Conservation (phyloP, 768 basidiomycete species). For the Lactifluus pinguis region DNA sequence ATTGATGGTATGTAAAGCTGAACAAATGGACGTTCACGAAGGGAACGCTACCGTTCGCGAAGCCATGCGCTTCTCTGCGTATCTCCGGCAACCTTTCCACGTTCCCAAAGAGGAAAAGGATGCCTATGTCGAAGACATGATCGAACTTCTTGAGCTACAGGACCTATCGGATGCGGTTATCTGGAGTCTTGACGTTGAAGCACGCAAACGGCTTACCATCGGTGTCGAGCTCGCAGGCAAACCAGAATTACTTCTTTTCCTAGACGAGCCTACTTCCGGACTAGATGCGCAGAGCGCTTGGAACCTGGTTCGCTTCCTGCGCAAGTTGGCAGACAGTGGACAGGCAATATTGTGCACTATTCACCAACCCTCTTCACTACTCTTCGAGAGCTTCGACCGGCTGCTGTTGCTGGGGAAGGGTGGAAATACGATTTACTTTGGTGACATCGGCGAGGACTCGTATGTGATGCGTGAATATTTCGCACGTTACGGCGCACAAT, state of each 20-base stretch:
- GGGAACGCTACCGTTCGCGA: conserved; percentile 77
- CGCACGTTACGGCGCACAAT: conserved; percentile 59
- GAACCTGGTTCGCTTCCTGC: conserved; percentile 76
- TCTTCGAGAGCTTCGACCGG: conserved; percentile 84
- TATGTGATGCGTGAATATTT: conserved; percentile 68
- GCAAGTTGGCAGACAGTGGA: conserved; percentile 77
- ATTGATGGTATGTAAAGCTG: conserved; percentile 28
- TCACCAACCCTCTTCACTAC: conserved; percentile 77
- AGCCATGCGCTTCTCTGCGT: conserved; percentile 79
- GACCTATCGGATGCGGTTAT: conserved; percentile 80
- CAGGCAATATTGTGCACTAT: conserved; percentile 89
- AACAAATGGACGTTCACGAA: conserved; percentile 81
- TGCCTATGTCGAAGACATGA: conserved; percentile 73
- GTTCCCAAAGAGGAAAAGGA: conserved; percentile 70
- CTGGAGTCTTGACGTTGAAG: conserved; percentile 57
- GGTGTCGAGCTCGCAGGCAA: conserved; percentile 89
- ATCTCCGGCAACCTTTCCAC: conserved; percentile 66
- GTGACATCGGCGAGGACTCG: conserved; percentile 77
- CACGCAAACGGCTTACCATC: conserved; percentile 82
- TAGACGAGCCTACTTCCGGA: conserved; percentile 48
- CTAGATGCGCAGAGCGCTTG: conserved; percentile 65
- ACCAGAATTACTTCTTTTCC: conserved; percentile 66
- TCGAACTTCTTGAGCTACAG: conserved; percentile 78
- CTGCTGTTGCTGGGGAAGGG: conserved; percentile 65
- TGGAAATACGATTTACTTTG: conserved; percentile 89